Base-by-base conservation (phyloP, 2,329 filamentous ascomycete species). In the Ascochyta clinopodiicola region DNA sequence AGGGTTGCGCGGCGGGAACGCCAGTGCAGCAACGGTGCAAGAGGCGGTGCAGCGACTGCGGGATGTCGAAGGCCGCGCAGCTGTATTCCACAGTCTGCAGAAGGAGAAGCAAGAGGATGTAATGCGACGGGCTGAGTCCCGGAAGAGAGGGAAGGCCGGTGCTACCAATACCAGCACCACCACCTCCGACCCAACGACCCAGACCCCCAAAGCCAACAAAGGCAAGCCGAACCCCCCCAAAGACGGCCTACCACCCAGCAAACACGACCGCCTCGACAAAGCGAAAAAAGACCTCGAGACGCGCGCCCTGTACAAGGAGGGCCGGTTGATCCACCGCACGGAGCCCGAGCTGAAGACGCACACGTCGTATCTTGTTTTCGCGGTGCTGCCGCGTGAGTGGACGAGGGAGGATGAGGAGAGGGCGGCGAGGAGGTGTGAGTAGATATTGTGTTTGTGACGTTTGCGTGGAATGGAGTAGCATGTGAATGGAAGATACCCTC, bases 341-440 rank as follows among this genome's bases (percentile, higher is more conserved):
- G 95, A 99, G 78, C 80, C 87, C 0, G 95, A 99, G 69, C 79
- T 98, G 57, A 97, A 96, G 82, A 95, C 91, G 7, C 95, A 99
- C 76, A 99, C 95, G 0, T 95, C 90, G n/a, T 99, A 99, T 74
- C 83, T 99, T 4, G 90, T 96, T 4, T 99, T 99, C 78, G 95
- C 95, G 0, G 80, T 95, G 3, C 77, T 99, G 57, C 94, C 95
- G n/a, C 83, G 87, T 38, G 88, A 90, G 59, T 99, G 95, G 95
- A 88, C 81, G 0, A 88, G 86, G 32, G 90, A 89, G 57, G 91
- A 96, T 62, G 95, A 99, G 77, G 83, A 83, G 29, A 82, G 27
- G 87, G 88, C 45, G 78, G 83, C 61, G 80, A 83, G 47, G 64
- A 72, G 65, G 52, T 77, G 51, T 5, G 52, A 29, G 31, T 38